Percentiles rank a stretch among this genome's conserved stretches.
Evolutionary conservation across 2,329 filamentous ascomycete genomes (phyloP).

Genomic region (Fusarium praegraminearum): DNA sequence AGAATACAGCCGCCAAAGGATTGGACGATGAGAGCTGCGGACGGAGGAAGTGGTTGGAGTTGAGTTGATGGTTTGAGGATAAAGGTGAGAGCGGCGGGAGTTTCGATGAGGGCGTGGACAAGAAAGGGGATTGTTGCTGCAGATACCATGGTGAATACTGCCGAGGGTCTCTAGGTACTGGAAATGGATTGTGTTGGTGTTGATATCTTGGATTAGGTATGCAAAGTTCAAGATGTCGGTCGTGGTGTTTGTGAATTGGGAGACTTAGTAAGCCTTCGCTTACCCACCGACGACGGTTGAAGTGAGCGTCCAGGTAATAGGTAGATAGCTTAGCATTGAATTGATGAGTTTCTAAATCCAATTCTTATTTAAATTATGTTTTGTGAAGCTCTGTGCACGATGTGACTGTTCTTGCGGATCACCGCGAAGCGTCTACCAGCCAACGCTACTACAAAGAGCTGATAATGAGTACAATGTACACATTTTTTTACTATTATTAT

Average conservation of each 20-base stretch:
- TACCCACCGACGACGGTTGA: constrained; percentile 3
- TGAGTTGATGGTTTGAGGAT: constrained; percentile 58
- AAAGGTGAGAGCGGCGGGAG: constrained; percentile 60
- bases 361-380: not conserved
- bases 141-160: constrained; percentile 4
- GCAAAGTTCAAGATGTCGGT: not conserved
- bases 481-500: not conserved
- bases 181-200: not conserved
- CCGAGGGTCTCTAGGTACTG: not conserved
- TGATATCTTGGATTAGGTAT: not conserved
- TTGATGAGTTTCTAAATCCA: not conserved
- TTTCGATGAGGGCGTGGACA: constrained; percentile 55
- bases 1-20: constrained; percentile 63
- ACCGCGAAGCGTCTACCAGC: too few species aligned
- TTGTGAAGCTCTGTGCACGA: not conserved
- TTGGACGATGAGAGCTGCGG: constrained; percentile 58
- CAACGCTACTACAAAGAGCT: not conserved
- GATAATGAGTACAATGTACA: not conserved
- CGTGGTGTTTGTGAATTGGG: not conserved
- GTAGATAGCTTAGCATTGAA: not conserved
- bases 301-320: not conserved
- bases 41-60: constrained; percentile 55
- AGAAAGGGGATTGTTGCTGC: constrained; percentile 51
- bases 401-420: not conserved
- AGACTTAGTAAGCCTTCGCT: constrained; percentile 20